Evolutionary conservation across 2,329 filamentous ascomycete species (phyloP), one percentile per base, ranked within the genome.

Genomic region (Stemphylium lycopersici): DNA sequence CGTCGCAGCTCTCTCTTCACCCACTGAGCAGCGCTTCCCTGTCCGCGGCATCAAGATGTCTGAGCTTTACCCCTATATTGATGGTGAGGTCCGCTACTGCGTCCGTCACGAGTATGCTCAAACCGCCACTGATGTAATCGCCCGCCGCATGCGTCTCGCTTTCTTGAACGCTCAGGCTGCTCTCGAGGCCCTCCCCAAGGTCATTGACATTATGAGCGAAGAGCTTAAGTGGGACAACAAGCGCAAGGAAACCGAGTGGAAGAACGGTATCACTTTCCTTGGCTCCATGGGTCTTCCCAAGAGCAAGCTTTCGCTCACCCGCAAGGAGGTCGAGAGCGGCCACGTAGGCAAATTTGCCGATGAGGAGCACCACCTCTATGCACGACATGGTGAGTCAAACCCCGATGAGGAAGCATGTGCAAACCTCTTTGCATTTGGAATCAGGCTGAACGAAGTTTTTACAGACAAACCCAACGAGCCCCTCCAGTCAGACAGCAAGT

Each of bases 111-210:
- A 97, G 78, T 96, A 96, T 70, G 93, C 93, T 3, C 90, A 96
- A 76, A 96, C 91, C 3, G 91, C 91, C 1, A 88, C 93, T 13
- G 93, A 97, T 71, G 89, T 97, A 11, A 81, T 97, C 41, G 93
- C 92, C 2, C 85, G 93, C 55, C 84, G 93, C 58, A 97, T 90
- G 36, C 83, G 93, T 52, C 79, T 97, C 51, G 90, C 92, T 7
- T 98, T 97, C 79, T 78, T 97, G 63, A 96, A 96, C 72, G 92
- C 92, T 4, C 91, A 96, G 75, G 93, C 93, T 10, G 89, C 92
- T 1, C 84, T 96, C 8, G 91, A 96, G 77, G 88, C 91, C 1
- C 82, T 96, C 40, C 93, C 93, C 4, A 83, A 79, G 53, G 86
- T 97, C 53, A 95, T 97, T 68, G 92, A 97, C 73, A 84, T 96